phyloP scores from a whole-genome alignment of 768 basidiomycete species.

The Leccinellum luteum region DNA sequence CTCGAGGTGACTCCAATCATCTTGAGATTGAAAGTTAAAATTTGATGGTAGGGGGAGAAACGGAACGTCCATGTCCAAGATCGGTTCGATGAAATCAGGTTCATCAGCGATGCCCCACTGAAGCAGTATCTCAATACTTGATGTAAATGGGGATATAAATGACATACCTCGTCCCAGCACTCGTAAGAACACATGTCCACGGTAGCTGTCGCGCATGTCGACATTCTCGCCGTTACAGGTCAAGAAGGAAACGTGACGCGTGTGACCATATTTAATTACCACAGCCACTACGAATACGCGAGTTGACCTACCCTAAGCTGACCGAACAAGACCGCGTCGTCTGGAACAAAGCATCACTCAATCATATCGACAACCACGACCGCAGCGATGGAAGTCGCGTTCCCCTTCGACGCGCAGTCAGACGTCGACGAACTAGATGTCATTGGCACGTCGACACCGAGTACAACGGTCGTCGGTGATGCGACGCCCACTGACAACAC shows the following conservation, averaged over 20 bases:
- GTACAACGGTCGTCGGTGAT: slow-evolving; percentile 30
- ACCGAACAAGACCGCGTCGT: neutral
- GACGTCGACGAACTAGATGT: slow-evolving; percentile 32
- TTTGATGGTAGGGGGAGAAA: neutral
- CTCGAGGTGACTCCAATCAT: neutral
- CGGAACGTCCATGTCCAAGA: neutral
- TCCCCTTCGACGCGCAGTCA: slow-evolving; percentile 8
- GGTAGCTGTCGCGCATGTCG: neutral
- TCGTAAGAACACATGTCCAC: neutral
- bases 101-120: neutral
- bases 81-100: neutral
- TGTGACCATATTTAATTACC: neutral
- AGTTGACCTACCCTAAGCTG: slow-evolving; percentile 25
- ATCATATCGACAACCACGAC: slow-evolving; percentile 4
- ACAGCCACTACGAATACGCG: slow-evolving; percentile 22
- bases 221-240: neutral
- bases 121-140: neutral
- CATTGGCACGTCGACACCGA: slow-evolving; percentile 26
- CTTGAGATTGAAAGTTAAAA: neutral
- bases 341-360: neutral
- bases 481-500: slow-evolving; percentile 20
- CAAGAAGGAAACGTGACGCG: neutral
- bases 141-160: neutral
- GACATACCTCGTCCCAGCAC: neutral
- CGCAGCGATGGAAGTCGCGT: slow-evolving; percentile 2